Percentiles rank a stretch among this genome's conserved stretches.
phyloP scores from a whole-genome alignment of 1,284 basidiomycete genomes.

The Volvariella volvacea region DNA sequence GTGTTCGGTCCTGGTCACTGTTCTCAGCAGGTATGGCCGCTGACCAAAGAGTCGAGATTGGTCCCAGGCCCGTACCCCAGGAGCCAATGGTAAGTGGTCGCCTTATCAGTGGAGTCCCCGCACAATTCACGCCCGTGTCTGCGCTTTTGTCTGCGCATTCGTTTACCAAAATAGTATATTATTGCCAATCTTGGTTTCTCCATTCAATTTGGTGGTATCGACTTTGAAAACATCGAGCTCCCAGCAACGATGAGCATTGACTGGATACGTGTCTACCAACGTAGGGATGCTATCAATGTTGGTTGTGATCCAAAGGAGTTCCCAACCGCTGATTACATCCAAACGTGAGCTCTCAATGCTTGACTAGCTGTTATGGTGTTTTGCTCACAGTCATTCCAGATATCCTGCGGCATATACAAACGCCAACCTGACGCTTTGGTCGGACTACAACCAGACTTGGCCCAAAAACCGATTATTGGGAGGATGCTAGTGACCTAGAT shows the following conservation, averaged over 20 bases:
- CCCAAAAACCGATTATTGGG: slow-evolving; percentile 27
- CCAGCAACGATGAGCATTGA: slow-evolving; percentile 65
- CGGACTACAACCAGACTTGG: slow-evolving; percentile 26
- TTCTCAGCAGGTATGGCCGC: slow-evolving; percentile 56
- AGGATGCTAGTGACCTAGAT: no score
- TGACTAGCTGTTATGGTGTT: slow-evolving; percentile 3
- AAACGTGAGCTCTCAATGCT: slow-evolving; percentile 17
- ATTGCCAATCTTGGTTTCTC: slow-evolving; percentile 53
- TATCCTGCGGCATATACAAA: slow-evolving; percentile 45
- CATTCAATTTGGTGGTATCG: slow-evolving; percentile 55
- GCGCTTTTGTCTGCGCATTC: background rate
- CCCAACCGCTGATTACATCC: slow-evolving; percentile 47
- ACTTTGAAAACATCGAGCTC: slow-evolving; percentile 52
- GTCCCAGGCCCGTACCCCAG: slow-evolving; percentile 60
- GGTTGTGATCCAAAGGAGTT: slow-evolving; percentile 72
- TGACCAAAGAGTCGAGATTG: slow-evolving; percentile 52
- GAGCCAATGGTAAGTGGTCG: slow-evolving; percentile 64
- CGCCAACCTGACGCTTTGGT: slow-evolving; percentile 49
- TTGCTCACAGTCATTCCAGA: slow-evolving; percentile 17
- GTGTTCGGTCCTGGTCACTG: slow-evolving; percentile 64
- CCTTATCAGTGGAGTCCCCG: slow-evolving; percentile 1
- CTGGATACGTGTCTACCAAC: slow-evolving; percentile 75
- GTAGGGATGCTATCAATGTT: slow-evolving; percentile 50
- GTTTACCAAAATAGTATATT: slow-evolving; percentile 41
- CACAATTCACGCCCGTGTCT: background rate